Base-by-base conservation (phyloP, 2,329 filamentous ascomycete species). In the Phaeophleospora eucalypticola region DNA sequence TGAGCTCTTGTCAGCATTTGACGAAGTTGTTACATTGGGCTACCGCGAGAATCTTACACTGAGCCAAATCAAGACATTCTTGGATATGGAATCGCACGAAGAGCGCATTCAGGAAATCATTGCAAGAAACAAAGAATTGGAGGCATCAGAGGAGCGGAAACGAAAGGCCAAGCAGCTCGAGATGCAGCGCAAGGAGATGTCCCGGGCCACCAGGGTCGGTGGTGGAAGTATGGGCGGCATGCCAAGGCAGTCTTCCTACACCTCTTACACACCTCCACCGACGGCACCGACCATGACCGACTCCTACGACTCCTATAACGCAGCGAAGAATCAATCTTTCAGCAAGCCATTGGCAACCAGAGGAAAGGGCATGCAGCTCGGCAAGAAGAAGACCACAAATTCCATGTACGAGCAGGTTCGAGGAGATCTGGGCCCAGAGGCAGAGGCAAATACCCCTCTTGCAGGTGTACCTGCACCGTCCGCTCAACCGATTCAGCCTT, bases 81-180 rank as follows among this genome's bases (percentile, higher is more conserved):
- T 98, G 59, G 94, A 97, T 66, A 98, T 98, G 93, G 93, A 98
- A 71, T 93, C 86, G 70, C 93, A 98, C 65, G 94, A 98, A 72
- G 93, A 98, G 78, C 84, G 93, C 66, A 97, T 98, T 59, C 93
- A 98, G 70, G 93, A 96, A 67, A 98, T 96, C 54, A 96, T 96
- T 65, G 89, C 58, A 50, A 66, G 95, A 82, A 98, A 98, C 79
- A 98, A 98, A 76, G 94, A 98, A 71, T 78, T 98, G 59, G 93
- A 98, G 71, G 94, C 93, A 8, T 95, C 87, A 45, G 93, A 98
- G 69, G 93, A 98, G 77, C 87, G 94, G 65, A 98, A 98, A 78
- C 82, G 91, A 62, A 96, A 96, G 73, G 94, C 93, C 43, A 98
- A 97, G 77, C 93, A 98, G 71, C 78, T 98, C 63, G 94, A 98